A percentile compares a stretch with the other conserved stretches of the same genome.
Conservation (phyloP, 495 filamentous ascomycete species). For the Podospora conica region DNA sequence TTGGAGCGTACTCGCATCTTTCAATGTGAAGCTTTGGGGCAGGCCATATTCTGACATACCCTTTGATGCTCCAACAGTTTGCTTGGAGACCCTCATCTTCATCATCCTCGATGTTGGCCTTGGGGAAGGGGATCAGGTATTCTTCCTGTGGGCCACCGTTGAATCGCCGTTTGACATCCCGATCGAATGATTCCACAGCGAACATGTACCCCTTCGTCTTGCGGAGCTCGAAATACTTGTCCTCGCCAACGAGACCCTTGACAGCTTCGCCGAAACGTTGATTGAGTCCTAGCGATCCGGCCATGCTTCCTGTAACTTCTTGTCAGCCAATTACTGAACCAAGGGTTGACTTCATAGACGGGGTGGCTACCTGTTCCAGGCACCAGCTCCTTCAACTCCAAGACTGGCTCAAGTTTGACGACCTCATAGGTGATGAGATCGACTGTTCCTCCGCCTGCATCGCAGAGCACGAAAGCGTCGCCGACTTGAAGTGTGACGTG, state of each 20-base stretch:
- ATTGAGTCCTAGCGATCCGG: slow-evolving; percentile 28
- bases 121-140: slow-evolving; percentile 28
- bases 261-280: slow-evolving; percentile 24
- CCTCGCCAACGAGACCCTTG: slow-evolving; percentile 23
- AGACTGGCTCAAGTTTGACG: slow-evolving; percentile 20
- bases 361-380: slow-evolving; percentile 27
- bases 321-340: no score
- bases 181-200: slow-evolving; percentile 24
- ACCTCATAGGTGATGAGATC: slow-evolving; percentile 44
- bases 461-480: slow-evolving; percentile 42
- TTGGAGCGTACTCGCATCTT: no score
- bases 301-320: slow-evolving; percentile 2
- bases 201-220: slow-evolving; percentile 16
- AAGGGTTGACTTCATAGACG: no score
- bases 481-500: slow-evolving; percentile 28
- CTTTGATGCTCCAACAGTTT: slow-evolving; percentile 23
- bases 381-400: slow-evolving; percentile 35
- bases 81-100: slow-evolving; percentile 11
- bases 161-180: slow-evolving; percentile 23
- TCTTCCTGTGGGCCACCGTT: slow-evolving; percentile 17
- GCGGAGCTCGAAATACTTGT: slow-evolving; percentile 13
- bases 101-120: slow-evolving; percentile 25
- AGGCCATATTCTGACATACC: no score
- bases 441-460: slow-evolving; percentile 42
- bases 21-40: no score